Evolutionary conservation across 306 rosid species (phyloP), one percentile per base, ranked within the genome.

Genomic region (Canavalia gladiata): DNA sequence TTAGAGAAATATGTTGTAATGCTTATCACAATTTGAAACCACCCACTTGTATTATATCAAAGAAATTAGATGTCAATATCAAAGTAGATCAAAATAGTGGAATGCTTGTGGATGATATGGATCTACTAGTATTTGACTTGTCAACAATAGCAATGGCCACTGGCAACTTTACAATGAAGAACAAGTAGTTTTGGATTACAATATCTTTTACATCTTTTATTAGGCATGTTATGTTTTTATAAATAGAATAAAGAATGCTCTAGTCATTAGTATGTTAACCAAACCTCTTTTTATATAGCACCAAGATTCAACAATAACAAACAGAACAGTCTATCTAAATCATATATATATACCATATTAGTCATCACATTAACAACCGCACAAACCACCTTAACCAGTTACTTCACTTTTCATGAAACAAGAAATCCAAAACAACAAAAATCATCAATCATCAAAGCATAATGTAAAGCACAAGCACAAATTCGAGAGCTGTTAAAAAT

Each of bases 141-240:
- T 66, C 87, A 68, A 64, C 87, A 75, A 81, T 87, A 73, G 79
- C 75, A 30, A 68, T 54, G 35, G 92, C 90, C 63, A 89, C 92
- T 31, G 25, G 68, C 77, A 72, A 85, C 52, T 87, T 89, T 41
- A 70, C 92, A 8, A 10, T 68, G 8, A 62, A 55, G n/a, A 83
- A 83, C 74, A 89, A 85, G 89, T 64, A 89, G 90, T 12, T 89
- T 89, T 89, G 92, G 92, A 83, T 18, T 18, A 18, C 25, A 18
- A 18, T 18, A 18, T 18, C 25, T 18, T 18, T 18, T 18, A 18
- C 0, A 18, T 18, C 25, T 18, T 18, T 18, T 18, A 18, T 18
- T 18, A 18, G 25, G 25, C 25, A 18, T 18, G 25, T 18, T 18
- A 18, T 18, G 25, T 18, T 18, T 18, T 18, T 18, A 18, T 18